These are phyloP conservation scores for Rugonectria rugulosa DNA, from an alignment of 2,329 filamentous ascomycete species.

Conservation along the genomic window DNA sequence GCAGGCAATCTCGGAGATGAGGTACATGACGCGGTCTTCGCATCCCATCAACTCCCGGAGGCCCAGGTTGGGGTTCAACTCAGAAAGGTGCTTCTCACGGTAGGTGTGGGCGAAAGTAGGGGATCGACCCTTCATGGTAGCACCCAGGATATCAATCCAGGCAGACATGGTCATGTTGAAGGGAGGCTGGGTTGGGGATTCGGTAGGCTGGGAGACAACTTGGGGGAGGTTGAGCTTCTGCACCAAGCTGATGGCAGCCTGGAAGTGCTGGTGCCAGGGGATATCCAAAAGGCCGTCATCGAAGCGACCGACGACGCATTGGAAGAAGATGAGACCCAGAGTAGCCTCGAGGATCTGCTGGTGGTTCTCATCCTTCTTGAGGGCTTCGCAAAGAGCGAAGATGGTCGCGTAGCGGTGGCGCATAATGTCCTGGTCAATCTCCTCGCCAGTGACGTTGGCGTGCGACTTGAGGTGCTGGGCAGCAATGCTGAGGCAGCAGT, in stretches of 20 bases:
- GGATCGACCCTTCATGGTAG: constrained; percentile 87
- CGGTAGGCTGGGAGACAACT: constrained; percentile 67
- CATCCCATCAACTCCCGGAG: constrained; percentile 96
- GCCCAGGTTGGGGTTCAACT: constrained; percentile 68
- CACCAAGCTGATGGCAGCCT: constrained; percentile 85
- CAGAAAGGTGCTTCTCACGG: constrained; percentile 86
- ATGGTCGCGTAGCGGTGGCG: constrained; percentile 90
- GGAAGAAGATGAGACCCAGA: constrained; percentile 95
- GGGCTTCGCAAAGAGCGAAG: constrained; percentile 81
- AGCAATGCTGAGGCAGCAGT: constrained; percentile 93
- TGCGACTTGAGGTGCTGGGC: constrained; percentile 90
- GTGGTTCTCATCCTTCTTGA: constrained; percentile 83
- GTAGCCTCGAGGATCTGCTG: constrained; percentile 90
- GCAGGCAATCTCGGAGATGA: constrained; percentile 97
- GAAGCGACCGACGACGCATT: constrained; percentile 86
- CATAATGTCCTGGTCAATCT: constrained; percentile 90
- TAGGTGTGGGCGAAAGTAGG: constrained; percentile 95
- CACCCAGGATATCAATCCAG: constrained; percentile 97
- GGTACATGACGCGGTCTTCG: constrained; percentile 95
- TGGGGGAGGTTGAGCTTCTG: constrained; percentile 82
- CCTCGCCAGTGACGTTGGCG: constrained; percentile 66
- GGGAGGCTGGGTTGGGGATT: constrained; percentile 65
- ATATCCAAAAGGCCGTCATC: constrained; percentile 90
- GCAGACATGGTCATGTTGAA: constrained; percentile 96
- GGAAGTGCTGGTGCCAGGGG: constrained; percentile 96